These are phyloP conservation scores for Saccharomyces mikatae DNA, from an alignment of 805 yeast genomes.

Conservation along the genomic window DNA sequence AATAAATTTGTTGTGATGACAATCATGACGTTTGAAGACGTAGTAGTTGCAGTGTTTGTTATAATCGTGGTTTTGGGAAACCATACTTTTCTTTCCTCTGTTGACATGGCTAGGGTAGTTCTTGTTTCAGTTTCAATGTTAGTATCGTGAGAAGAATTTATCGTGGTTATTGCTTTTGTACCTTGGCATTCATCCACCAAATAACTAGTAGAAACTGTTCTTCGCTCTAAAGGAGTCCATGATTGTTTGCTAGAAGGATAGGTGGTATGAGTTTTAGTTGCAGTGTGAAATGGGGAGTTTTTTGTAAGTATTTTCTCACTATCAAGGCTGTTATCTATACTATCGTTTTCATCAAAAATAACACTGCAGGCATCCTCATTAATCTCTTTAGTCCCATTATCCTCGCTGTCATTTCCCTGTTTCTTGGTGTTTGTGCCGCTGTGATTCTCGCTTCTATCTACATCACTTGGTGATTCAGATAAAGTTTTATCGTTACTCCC, in stretches of 20 bases:
- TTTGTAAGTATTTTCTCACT: not conserved
- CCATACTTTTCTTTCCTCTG: constrained; percentile 3
- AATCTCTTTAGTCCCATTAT: not conserved
- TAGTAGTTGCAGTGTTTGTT: constrained; percentile 4
- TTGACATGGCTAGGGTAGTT: constrained; percentile 6
- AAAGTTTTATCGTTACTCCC: not conserved
- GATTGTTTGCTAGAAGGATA: constrained; percentile 10
- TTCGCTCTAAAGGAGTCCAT: constrained; percentile 9
- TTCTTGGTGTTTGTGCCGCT: not conserved
- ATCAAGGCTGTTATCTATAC: not conserved
- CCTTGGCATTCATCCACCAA: constrained; percentile 6
- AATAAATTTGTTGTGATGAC: not conserved
- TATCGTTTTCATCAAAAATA: not conserved
- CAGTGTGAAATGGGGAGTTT: constrained; percentile 5
- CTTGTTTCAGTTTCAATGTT: constrained; percentile 10
- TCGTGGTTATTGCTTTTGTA: not conserved
- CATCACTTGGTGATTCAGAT: not conserved
- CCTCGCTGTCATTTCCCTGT: not conserved
- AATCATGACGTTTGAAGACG: constrained; percentile 8
- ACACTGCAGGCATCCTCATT: not conserved
- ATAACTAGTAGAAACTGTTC: constrained; percentile 3
- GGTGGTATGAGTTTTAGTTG: constrained; percentile 9
- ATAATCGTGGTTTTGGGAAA: constrained; percentile 4
- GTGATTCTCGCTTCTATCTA: not conserved
- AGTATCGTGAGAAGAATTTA: constrained; percentile 6